phyloP scores from a whole-genome alignment of 2,329 filamentous ascomycete genomes.

The Botrytis fragariae region DNA sequence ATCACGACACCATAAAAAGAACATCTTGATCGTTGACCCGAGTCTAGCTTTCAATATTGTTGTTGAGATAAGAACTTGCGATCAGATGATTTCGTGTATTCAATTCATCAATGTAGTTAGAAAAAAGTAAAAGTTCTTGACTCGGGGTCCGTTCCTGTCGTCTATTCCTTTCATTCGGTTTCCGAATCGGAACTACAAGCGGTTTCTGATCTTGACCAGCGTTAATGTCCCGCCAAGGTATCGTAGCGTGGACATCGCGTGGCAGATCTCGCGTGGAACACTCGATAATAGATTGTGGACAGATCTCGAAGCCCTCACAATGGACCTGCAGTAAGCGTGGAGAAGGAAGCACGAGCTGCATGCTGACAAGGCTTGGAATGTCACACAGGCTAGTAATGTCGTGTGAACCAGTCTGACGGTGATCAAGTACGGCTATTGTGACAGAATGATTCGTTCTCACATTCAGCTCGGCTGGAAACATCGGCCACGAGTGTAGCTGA shows the following conservation, averaged over 20 bases:
- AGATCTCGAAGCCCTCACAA: not conserved
- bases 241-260: not conserved
- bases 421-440: not conserved
- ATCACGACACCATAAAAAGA: not conserved
- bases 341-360: not conserved
- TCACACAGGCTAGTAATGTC: not conserved
- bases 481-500: not conserved
- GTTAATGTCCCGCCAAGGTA: not conserved
- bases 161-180: constrained; percentile 1
- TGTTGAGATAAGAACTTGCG: not conserved
- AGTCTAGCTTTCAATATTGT: not conserved
- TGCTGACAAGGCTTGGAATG: not conserved
- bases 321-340: not conserved
- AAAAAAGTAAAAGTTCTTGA: not conserved
- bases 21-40: not conserved
- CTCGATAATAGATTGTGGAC: not conserved
- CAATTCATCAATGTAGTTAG: too few relatives aligned
- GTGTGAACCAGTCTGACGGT: not conserved
- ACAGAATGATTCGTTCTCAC: not conserved
- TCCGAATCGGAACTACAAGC: not conserved
- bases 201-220: not conserved
- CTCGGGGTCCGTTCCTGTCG: not conserved
- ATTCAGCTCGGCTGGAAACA: not conserved
- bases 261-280: not conserved
- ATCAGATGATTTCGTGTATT: not conserved